Evolutionary conservation across 2,329 filamentous ascomycete species (phyloP), one percentile per base, ranked within the genome.

Genomic region (Chaetomium sp.): DNA sequence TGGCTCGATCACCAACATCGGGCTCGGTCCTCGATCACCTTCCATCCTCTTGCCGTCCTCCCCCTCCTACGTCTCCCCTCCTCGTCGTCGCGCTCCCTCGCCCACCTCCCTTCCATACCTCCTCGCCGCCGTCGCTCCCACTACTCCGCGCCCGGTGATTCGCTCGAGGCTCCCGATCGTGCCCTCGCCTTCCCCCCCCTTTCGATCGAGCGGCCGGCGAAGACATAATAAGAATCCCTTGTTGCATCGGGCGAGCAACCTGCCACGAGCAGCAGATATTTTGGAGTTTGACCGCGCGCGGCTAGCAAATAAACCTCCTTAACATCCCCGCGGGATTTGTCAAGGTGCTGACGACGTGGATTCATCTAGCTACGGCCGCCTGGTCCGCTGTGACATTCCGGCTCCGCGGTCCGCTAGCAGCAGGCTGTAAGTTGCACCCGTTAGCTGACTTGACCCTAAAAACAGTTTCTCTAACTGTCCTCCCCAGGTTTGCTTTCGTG

Each of bases 361-460:
- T 56, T 31, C 13, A 35, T 72, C 60, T 76, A 98, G 94, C 79
- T 99, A 97, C 83, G 95, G 95, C 71, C 93, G 95, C 71, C 90
- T 99, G 72, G 95, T 99, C 74, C 94, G 95, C 74, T 99, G 95
- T 80, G 95, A 99, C 76, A 99, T 99, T 75, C 95, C 95, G 71
- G 95, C 95, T 67, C 95, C 95, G 60, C 90, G 95, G 70, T 97
- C 93, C 70, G 93, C 94, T 3, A 92, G 90, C 56, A 97, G 92
- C 82, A 89, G 95, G 80, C 90, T 99, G 95, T 98, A 83, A 87
- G 94, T 90, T 57, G 51, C 50, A 25, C 4, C 33, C 27, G 51
- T 35, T n/a, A 45, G 21, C 3, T 42, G 57, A 42, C 23, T 3
- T 42, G 54, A 49, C 27, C 5, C 4, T 12, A 5, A 5, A 8